Conservation (phyloP, 805 yeast species). For the Jamesozyma gamospora region DNA sequence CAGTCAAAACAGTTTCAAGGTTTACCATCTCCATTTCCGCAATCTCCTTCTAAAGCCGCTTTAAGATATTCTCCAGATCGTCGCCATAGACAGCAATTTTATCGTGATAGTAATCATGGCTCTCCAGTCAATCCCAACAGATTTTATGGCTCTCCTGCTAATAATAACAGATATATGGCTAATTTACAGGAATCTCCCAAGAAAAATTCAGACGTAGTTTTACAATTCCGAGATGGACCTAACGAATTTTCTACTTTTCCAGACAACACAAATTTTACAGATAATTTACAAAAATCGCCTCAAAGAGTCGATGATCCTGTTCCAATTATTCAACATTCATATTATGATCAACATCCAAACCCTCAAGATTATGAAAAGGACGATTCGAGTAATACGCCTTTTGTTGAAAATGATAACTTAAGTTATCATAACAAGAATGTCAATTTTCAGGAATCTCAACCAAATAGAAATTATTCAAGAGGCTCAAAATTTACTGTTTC, state of each 20-base stretch:
- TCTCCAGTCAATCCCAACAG: conserved; percentile 36
- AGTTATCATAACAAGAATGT: not conserved
- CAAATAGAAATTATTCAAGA: conserved; percentile 14
- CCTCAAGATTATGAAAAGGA: conserved; percentile 7
- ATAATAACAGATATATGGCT: conserved; percentile 52
- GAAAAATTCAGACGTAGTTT: conserved; percentile 43
- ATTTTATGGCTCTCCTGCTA: conserved; percentile 23
- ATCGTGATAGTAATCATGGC: conserved; percentile 25
- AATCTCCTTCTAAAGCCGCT: conserved; percentile 34
- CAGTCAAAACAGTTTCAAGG: conserved; percentile 27
- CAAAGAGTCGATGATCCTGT: conserved; percentile 3
- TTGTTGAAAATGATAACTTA: conserved; percentile 8
- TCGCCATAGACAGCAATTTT: conserved; percentile 26
- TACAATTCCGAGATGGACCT: conserved; percentile 33
- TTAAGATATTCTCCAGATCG: conserved; percentile 33
- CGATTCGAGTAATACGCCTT: conserved; percentile 12
- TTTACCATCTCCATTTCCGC: conserved; percentile 25
- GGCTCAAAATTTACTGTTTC: conserved; percentile 15
- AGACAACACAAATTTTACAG: conserved; percentile 2
- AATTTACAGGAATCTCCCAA: conserved; percentile 66
- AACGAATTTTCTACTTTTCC: conserved; percentile 1
- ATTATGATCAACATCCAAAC: conserved; percentile 28
- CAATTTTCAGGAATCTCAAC: conserved; percentile 6
- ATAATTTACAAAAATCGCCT: conserved; percentile 7
- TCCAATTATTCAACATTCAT: conserved; percentile 4